phyloP scores from a whole-genome alignment of 2,329 filamentous ascomycete genomes.

The Aspergillus transmontanensis region DNA sequence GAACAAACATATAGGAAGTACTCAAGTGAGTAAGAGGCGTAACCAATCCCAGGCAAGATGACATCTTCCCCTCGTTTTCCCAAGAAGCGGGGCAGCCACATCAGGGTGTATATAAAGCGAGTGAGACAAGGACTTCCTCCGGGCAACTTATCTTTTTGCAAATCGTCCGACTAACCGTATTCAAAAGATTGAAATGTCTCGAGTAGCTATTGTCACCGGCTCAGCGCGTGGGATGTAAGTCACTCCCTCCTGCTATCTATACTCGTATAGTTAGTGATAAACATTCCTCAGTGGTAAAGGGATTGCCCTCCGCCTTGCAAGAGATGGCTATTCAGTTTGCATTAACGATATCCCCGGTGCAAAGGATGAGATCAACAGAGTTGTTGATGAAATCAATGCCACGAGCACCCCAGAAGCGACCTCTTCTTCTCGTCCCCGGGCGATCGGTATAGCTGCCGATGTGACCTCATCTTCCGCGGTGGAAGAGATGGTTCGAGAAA shows the following conservation, averaged over 20 bases:
- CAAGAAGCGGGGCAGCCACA: neutral
- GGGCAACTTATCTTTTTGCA: neutral
- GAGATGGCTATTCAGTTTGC: conserved; percentile 67
- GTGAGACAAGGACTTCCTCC: neutral
- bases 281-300: conserved; percentile 29
- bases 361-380: conserved; percentile 54
- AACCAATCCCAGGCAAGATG: neutral
- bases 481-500: conserved; percentile 53
- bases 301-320: conserved; percentile 61
- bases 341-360: conserved; percentile 64
- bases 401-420: neutral
- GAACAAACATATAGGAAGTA: neutral
- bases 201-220: conserved; percentile 43
- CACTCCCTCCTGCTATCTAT: too few species aligned
- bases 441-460: conserved; percentile 61
- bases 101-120: neutral
- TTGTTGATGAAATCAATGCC: conserved; percentile 30
- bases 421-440: conserved; percentile 16
- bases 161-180: neutral
- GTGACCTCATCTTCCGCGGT: conserved; percentile 61
- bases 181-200: conserved; percentile 3
- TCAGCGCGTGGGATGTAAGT: conserved; percentile 45
- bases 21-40: neutral
- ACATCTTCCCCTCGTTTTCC: neutral
- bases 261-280: neutral